Evolutionary conservation across 305 asterid species (phyloP).

Genomic region (Fraxinus paxiana): DNA sequence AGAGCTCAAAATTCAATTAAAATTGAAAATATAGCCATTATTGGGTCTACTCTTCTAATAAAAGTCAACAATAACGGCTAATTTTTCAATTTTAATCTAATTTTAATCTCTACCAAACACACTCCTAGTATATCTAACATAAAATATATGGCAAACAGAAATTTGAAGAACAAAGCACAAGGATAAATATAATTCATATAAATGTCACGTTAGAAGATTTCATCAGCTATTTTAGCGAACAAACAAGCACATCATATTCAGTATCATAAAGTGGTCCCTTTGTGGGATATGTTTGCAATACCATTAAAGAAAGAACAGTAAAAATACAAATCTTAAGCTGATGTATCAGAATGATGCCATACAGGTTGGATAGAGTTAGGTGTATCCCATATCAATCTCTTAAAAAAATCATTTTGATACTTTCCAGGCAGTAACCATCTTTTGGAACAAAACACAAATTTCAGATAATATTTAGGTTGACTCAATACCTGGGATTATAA

Average conservation of each 20-base stretch:
- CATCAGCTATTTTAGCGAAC: neutral
- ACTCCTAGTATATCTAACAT: neutral
- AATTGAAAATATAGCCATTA: too few species aligned
- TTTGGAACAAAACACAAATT: neutral
- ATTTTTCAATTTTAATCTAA: too few species aligned
- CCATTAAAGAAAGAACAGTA: neutral
- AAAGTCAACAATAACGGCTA: too few species aligned
- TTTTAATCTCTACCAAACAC: too few species aligned
- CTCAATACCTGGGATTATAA: slow-evolving; percentile 86
- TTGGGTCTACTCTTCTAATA: too few species aligned
- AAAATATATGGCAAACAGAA: neutral
- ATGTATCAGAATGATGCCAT: neutral
- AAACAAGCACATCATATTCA: neutral
- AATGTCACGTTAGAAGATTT: neutral
- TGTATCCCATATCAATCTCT: neutral
- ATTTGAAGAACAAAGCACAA: neutral
- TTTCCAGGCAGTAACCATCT: neutral
- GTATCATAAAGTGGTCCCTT: neutral
- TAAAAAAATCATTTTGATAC: neutral
- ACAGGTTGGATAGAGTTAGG: neutral
- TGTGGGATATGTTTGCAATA: neutral
- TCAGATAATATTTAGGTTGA: neutral
- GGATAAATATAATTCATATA: neutral
- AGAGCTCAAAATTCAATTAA: too few species aligned
- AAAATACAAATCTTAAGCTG: neutral